phyloP scores from a whole-genome alignment of 208 protist genomes.

The Leishmania aethiopica region DNA sequence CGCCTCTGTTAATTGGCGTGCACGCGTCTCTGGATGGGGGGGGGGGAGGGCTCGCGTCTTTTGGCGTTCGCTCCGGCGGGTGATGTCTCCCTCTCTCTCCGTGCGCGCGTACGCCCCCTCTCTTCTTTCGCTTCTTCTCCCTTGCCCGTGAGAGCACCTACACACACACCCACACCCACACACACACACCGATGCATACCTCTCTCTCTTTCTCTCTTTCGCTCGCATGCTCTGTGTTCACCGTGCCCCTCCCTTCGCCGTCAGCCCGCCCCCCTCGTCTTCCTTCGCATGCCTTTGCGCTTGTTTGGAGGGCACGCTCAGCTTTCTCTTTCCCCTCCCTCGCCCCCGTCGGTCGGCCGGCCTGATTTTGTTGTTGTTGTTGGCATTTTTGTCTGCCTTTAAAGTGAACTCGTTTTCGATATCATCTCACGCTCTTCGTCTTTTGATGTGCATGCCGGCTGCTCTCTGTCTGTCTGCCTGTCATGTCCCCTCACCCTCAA shows the following conservation, averaged over 20 bases:
- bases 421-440: not conserved
- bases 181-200: not conserved
- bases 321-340: not conserved
- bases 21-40: not conserved
- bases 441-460: not conserved
- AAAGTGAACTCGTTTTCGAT: not conserved
- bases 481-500: not conserved
- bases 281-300: not conserved
- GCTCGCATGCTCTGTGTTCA: not conserved
- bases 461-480: not conserved
- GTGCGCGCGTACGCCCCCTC: not conserved
- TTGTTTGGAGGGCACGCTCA: not conserved
- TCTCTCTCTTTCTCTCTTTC: not conserved
- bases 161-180: too few relatives aligned
- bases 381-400: too few relatives aligned
- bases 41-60: not conserved
- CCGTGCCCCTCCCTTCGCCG: not conserved
- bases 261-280: not conserved
- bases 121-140: not conserved
- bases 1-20: not conserved
- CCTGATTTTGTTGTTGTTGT: too few relatives aligned
- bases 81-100: not conserved
- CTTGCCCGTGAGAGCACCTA: too few relatives aligned
- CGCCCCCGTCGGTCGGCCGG: not conserved
- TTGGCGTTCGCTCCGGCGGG: not conserved